Percentiles rank a stretch among this genome's conserved stretches.
Evolutionary conservation across 257 asterid genomes (phyloP).

Genomic region (Cynanchum wilfordii): DNA sequence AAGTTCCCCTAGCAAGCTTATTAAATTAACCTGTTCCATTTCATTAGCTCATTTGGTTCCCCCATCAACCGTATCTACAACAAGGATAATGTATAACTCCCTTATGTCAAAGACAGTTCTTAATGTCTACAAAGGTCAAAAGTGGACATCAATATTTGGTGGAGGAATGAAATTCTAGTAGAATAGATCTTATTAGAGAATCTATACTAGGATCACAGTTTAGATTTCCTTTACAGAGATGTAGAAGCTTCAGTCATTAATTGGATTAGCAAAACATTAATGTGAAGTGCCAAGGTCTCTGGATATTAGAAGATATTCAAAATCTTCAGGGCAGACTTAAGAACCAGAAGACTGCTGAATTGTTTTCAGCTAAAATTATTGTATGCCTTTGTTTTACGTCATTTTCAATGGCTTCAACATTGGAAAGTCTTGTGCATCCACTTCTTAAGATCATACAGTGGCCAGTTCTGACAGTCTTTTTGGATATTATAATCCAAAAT

Average conservation of each 20-base stretch:
- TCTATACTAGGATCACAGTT: neutral
- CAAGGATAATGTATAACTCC: too few relatives aligned
- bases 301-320: neutral
- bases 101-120: too few relatives aligned
- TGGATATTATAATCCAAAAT: neutral
- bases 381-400: neutral
- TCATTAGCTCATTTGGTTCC: too few relatives aligned
- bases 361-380: neutral
- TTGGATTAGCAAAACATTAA: too few relatives aligned
- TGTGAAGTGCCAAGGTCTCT: neutral
- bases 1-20: too few relatives aligned
- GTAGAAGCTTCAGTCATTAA: too few relatives aligned
- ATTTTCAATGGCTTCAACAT: neutral
- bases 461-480: neutral
- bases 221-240: neutral
- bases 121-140: too few relatives aligned
- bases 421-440: neutral
- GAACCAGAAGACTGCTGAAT: neutral
- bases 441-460: neutral
- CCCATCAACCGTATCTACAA: too few relatives aligned
- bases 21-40: too few relatives aligned
- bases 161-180: neutral
- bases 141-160: too few relatives aligned
- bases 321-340: neutral
- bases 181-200: neutral